Base-by-base conservation (phyloP, 2,329 filamentous ascomycete genomes). In the Conoideocrella luteorostrata region DNA sequence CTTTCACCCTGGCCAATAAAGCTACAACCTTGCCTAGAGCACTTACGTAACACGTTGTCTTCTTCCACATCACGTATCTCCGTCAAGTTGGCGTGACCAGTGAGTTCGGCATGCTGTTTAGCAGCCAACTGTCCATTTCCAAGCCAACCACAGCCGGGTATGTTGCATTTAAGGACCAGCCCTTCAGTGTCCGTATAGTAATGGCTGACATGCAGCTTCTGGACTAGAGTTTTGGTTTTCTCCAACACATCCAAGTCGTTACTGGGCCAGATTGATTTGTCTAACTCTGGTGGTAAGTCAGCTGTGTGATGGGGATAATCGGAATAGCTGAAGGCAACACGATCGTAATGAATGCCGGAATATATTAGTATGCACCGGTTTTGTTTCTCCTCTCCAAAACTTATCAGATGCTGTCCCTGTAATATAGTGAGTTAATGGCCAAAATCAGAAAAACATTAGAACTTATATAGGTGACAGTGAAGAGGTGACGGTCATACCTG, bases 291-390 rank as follows among this genome's bases (percentile, higher is more conserved):
- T 7, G 83, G 78, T 10, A 78, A 68, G 37, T 76, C 70, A 5
- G 78, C 67, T 46, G 69, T 72, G 35, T 69, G 72, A 52, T 72
- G 71, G 4, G 77, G 79, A 51, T 65, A 74, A 50, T 72, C 75
- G 18, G 72, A 80, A 30, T 76, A 79, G 15, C 80, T 82, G 51
- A 95, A 79, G 1, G 86, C 88, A 47, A 96, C 83, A 6, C 87
- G 84, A 63, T 96, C 91, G 65, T 96, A 96, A 62, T 96, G 90
- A 40, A 96, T 93, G 3, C 89, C 89, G 0, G 86, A 91, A 65
- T 95, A 96, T 1, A 95, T 82, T 20, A 96, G 70, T 21, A 95
- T 80, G 56, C 87, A 90, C 6, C 88, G 75, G 32, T 75, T 77
- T 26, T 69, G 62, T 42, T 78, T 77, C 1, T 80, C 80, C 58